Evolutionary conservation across 2,329 filamentous ascomycete species (phyloP), one percentile per base, ranked within the genome.

Genomic region (Metarhizium sp.): DNA sequence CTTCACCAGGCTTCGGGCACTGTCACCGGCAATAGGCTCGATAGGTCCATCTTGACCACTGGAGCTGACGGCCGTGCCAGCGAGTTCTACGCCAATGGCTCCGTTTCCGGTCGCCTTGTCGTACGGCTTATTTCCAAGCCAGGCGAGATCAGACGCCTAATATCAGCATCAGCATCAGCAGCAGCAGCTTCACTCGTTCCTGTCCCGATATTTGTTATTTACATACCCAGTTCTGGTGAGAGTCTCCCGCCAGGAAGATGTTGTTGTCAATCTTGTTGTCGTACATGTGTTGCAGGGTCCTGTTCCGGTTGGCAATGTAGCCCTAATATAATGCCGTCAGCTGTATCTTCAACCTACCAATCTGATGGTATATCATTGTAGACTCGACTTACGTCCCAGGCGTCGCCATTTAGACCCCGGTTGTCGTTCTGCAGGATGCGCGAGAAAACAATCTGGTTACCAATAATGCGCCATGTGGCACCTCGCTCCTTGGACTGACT

Each of bases 231-330:
- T 80, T 82, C 25, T 79, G 78, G 64, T 90, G 87, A 43, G 76
- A 80, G 65, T 90, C 87, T 13, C 87, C 87, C 0, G 86, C 78
- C 29, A 91, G 78, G 63, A 90, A 82, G 61, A 90, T 80, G 64
- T 85, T 90, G 73, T 91, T 90, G 55, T 73, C 74, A 60, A 90
- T 89, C 20, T 83, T 76, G 67, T 88, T 82, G 54, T 82, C 75
- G 62, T 85, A 86, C 8, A 90, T 71, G 54, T 82, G 80, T 62
- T 82, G 71, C 11, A 89, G 73, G 0, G 87, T 90, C 40, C 87
- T 78, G 72, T 90, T 90, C 51, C 83, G 77, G 68, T 89, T 90
- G 11, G 84, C 77, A 54, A 79, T 71, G 63, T 90, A 90, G 2
- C 86, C 87, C 69, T 73, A 14, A 10, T 25, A 11, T 73, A 14